Evolutionary conservation across 495 filamentous ascomycete genomes (phyloP).

Genomic region (Cenococcum geophilum): DNA sequence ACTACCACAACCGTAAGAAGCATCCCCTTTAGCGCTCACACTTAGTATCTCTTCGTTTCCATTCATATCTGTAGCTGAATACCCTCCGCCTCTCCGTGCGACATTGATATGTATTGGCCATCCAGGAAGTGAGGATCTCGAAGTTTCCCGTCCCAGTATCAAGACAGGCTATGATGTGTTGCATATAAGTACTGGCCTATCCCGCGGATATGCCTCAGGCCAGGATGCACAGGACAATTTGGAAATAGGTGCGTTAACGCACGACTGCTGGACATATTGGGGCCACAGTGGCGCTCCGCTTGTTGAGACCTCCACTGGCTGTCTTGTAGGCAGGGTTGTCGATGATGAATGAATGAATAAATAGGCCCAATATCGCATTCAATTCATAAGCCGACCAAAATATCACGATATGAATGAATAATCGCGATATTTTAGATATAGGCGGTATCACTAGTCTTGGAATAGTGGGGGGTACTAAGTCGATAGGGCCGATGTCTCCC

Average conservation of each 20-base stretch:
- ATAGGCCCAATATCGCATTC: too few relatives aligned
- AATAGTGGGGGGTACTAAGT: too few relatives aligned
- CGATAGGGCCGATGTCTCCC: too few relatives aligned
- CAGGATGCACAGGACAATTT: constrained; percentile 44
- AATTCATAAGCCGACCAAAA: too few relatives aligned
- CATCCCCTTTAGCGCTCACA: neutral
- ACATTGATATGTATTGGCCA: constrained; percentile 41
- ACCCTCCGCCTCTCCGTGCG: neutral
- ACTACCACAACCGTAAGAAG: too few relatives aligned
- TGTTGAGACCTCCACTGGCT: constrained; percentile 32
- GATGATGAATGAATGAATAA: too few relatives aligned
- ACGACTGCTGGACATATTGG: constrained; percentile 53
- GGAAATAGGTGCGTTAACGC: constrained; percentile 47
- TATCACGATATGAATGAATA: too few relatives aligned
- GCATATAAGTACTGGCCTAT: constrained; percentile 39
- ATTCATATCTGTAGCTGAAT: constrained; percentile 6
- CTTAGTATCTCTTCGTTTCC: constrained; percentile 15
- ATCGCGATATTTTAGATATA: too few relatives aligned
- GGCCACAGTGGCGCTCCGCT: constrained; percentile 47
- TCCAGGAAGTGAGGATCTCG: constrained; percentile 45
- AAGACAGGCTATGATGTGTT: constrained; percentile 43
- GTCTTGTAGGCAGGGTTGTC: too few relatives aligned
- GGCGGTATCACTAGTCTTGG: too few relatives aligned
- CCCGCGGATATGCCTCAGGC: constrained; percentile 37
- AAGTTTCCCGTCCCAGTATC: constrained; percentile 25